These are phyloP conservation scores for Agaricales sp. DNA, from an alignment of 1,284 basidiomycete species.

Conservation along the genomic window DNA sequence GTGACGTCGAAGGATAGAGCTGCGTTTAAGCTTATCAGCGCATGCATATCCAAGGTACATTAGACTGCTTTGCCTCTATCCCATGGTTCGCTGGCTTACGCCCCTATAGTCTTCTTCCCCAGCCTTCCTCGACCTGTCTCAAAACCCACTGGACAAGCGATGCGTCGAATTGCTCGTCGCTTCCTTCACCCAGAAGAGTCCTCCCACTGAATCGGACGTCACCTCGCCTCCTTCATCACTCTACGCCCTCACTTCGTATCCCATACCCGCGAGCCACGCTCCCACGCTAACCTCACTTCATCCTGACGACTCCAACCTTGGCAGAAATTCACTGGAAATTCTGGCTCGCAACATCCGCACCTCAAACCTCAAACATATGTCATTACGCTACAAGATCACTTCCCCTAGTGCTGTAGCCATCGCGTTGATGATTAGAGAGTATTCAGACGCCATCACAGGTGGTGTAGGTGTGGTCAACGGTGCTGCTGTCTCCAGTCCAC, in stretches of 20 bases:
- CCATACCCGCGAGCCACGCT: not conserved
- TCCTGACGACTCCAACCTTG: conserved; percentile 74
- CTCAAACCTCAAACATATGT: conserved; percentile 79
- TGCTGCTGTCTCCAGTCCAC: conserved; percentile 11
- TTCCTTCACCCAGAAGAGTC: conserved; percentile 30
- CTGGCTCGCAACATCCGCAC: conserved; percentile 74
- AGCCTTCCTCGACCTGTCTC: conserved; percentile 80
- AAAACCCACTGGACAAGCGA: conserved; percentile 79
- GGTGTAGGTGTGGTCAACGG: conserved; percentile 1
- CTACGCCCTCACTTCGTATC: not conserved
- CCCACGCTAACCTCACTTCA: conserved; percentile 68
- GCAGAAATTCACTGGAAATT: conserved; percentile 63
- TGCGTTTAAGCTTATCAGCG: conserved; percentile 77
- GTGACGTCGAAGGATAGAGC: conserved; percentile 34
- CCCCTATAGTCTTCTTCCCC: conserved; percentile 77
- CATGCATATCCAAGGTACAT: conserved; percentile 66
- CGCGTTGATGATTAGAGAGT: conserved; percentile 93
- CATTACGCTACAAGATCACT: conserved; percentile 73
- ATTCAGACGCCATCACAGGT: conserved; percentile 64
- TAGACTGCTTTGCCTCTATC: not conserved
- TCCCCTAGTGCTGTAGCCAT: conserved; percentile 79
- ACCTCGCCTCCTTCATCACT: conserved; percentile 3
- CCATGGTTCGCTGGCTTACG: too few species aligned
- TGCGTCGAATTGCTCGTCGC: conserved; percentile 75
- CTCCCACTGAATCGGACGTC: not conserved